Base-by-base conservation (phyloP, 441 rosid genomes). In the Adansonia gregorii region DNA sequence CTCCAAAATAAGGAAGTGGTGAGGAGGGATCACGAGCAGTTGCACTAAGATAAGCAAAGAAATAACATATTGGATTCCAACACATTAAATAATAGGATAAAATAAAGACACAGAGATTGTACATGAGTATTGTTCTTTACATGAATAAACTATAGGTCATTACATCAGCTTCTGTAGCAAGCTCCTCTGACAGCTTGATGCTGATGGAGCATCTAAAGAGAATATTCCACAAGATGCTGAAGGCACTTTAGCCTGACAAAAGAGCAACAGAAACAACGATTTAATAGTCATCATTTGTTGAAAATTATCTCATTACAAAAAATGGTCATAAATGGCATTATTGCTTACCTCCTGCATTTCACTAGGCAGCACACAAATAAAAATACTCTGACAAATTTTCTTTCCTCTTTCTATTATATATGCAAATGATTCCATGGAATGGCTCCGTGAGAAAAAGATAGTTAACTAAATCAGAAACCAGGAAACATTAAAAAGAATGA, bases 351-450 rank as follows among this genome's bases (percentile, higher is more conserved):
- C 97, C 81, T 89, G 95, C 82, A 83, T 78, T 74, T 94, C 97
- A 54, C 95, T 82, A 27, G 97, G 97, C 63, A 74, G 74, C 63
- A 86, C 86, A 90, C 83, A 95, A 94, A 85, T 93, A 88, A 83
- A 89, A 94, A 79, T 96, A 94, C 82, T 96, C 99, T 0, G 99
- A 96, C 87, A 92, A 82, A 81, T 90, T 93, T 88, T 96, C 99
- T 83, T 89, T 93, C 86, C 98, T 94, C 84, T 96, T 35, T 35
- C 39, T 98, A 82, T 91, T 94, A 82, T 93, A 93, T 55, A 92
- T 79, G 79, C 97, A 89, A 84, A 96, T 93, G 52, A 98, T 91
- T 67, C 99, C 99, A 84, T 86, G 84, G 84, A 96, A 96, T 56
- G 99, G 98, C 87, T 96, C 99, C 94, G 89, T 66, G 67, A 73